A percentile compares a stretch with the other conserved stretches of the same genome.
phyloP scores from a whole-genome alignment of 306 rosid genomes.

The Trifolium pratense region DNA sequence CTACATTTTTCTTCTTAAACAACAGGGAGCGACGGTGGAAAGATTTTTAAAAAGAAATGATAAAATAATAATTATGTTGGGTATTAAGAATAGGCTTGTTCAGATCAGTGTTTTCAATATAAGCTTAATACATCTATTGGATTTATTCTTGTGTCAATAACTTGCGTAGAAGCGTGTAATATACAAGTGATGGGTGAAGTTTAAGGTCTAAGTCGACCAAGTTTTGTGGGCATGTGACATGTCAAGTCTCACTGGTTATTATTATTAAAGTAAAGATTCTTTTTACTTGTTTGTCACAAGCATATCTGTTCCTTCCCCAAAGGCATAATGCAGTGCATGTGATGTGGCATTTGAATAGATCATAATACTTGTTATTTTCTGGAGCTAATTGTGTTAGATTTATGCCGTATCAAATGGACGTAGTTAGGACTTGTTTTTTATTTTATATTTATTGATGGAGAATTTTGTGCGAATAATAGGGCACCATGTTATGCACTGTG shows the following conservation, averaged over 20 bases:
- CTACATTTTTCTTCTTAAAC: constrained; percentile 41
- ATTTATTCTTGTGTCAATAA: constrained; percentile 84
- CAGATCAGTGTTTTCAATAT: constrained; percentile 54
- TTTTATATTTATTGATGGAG: not conserved
- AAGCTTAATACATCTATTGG: constrained; percentile 79
- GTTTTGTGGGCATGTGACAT: constrained; percentile 46
- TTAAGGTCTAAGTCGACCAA: constrained; percentile 36
- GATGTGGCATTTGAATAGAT: not conserved
- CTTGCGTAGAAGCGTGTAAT: constrained; percentile 57
- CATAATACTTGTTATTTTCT: not conserved
- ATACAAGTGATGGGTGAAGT: constrained; percentile 53
- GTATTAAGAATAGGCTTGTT: constrained; percentile 65
- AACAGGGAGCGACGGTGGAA: constrained; percentile 34
- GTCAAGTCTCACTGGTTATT: constrained; percentile 32
- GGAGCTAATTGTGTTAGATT: constrained; percentile 11
- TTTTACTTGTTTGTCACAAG: constrained; percentile 28
- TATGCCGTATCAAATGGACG: not conserved
- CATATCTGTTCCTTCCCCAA: constrained; percentile 16
- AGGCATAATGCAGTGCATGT: constrained; percentile 10
- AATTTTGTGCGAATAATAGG: not conserved
- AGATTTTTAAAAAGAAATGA: constrained; percentile 20
- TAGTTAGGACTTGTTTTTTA: not conserved
- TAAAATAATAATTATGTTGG: constrained; percentile 47
- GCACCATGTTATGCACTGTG: not conserved
- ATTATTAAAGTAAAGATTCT: constrained; percentile 17